A percentile compares a stretch with the other conserved stretches of the same genome.
These are phyloP conservation scores for Decorospora gaudefroyi DNA, from an alignment of 2,329 filamentous ascomycete genomes.

Conservation along the genomic window DNA sequence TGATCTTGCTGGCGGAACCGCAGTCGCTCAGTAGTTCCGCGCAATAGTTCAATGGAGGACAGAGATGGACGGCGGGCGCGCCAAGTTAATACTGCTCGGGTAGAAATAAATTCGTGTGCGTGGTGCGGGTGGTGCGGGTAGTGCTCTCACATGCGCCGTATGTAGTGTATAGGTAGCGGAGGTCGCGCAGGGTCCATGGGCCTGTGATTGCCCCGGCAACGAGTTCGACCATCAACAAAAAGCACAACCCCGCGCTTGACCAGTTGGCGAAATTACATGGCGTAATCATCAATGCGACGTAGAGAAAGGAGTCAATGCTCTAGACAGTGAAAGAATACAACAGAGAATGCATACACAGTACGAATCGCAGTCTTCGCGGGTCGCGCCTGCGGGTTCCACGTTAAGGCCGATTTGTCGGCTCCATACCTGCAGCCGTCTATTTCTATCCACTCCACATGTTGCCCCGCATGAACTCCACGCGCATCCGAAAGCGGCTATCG, in stretches of 20 bases:
- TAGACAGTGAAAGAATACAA: conserved; percentile 2
- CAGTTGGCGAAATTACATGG: conserved; percentile 14
- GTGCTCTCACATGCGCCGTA: conserved; percentile 12
- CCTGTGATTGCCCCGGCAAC: conserved; percentile 36
- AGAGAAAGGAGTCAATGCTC: conserved; percentile 2
- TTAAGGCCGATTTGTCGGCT: background rate
- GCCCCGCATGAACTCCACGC: conserved; percentile 22
- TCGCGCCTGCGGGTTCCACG: background rate
- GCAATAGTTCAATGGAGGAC: conserved; percentile 26
- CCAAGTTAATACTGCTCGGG: conserved; percentile 21
- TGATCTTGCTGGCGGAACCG: conserved; percentile 25
- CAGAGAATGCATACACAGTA: conserved; percentile 3
- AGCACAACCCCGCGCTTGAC: conserved; percentile 26
- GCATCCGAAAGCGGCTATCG: no score
- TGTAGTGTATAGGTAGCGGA: conserved; percentile 29
- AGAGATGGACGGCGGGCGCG: conserved; percentile 32
- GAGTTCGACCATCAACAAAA: conserved; percentile 30
- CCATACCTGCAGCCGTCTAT: conserved; percentile 15
- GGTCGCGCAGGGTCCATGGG: conserved; percentile 20
- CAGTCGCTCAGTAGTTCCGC: conserved; percentile 20
- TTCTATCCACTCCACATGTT: conserved; percentile 2
- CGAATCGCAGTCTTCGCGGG: background rate
- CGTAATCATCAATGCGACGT: background rate
- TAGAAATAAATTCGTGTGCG: conserved; percentile 37
- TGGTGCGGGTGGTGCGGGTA: no score